These are phyloP conservation scores for Sclerotinia sclerotiorum DNA, from an alignment of 2,329 filamentous ascomycete species.

Conservation along the genomic window DNA sequence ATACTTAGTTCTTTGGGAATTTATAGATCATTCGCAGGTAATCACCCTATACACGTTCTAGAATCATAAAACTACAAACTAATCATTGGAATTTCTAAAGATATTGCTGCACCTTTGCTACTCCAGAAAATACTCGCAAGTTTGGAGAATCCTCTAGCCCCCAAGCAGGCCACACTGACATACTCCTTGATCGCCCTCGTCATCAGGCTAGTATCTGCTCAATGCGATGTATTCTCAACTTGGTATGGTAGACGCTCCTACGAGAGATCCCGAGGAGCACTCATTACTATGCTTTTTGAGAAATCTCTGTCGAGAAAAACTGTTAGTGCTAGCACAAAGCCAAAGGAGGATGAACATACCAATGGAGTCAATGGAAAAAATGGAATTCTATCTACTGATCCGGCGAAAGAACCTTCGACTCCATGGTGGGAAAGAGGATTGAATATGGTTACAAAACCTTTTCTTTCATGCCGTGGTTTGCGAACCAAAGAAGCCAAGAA, in stretches of 20 bases:
- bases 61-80: background rate
- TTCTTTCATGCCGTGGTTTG: slow-evolving; percentile 32
- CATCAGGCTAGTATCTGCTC: slow-evolving; percentile 60
- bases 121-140: slow-evolving; percentile 70
- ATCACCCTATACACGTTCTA: slow-evolving; percentile 27
- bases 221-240: slow-evolving; percentile 66
- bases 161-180: slow-evolving; percentile 58
- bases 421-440: slow-evolving; percentile 26
- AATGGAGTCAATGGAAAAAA: slow-evolving; percentile 22
- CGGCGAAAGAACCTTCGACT: slow-evolving; percentile 18
- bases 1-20: slow-evolving; percentile 58
- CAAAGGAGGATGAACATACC: slow-evolving; percentile 23
- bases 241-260: slow-evolving; percentile 87
- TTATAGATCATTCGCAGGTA: slow-evolving; percentile 58
- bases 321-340: slow-evolving; percentile 36
- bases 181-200: slow-evolving; percentile 65
- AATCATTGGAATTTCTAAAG: slow-evolving; percentile 36
- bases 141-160: slow-evolving; percentile 55
- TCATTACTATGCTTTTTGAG: slow-evolving; percentile 82
- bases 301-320: slow-evolving; percentile 50
- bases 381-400: slow-evolving; percentile 23
- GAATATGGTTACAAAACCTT: slow-evolving; percentile 33
- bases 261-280: slow-evolving; percentile 79
- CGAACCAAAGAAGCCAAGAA: slow-evolving; percentile 38
- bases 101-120: slow-evolving; percentile 63